phyloP scores from a whole-genome alignment of 805 yeast species.

The Yarrowia sp. region DNA sequence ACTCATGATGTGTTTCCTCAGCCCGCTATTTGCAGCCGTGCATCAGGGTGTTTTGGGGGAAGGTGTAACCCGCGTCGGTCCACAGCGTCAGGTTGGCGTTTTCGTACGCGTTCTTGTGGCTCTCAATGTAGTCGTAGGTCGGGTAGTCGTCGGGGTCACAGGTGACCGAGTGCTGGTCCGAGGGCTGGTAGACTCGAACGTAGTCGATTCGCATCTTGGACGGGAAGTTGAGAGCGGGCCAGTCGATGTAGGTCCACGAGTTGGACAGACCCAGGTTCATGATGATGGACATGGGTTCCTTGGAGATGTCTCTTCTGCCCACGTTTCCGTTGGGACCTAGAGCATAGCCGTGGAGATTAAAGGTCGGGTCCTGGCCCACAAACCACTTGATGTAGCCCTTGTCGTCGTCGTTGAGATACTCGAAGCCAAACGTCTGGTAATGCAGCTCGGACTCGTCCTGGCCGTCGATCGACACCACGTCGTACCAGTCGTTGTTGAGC shows the following conservation, averaged over 20 bases:
- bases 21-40: slow-evolving; percentile 35
- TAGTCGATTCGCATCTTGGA: slow-evolving; percentile 71
- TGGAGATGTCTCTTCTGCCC: slow-evolving; percentile 73
- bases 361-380: slow-evolving; percentile 76
- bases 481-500: slow-evolving; percentile 79
- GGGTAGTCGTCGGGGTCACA: slow-evolving; percentile 89
- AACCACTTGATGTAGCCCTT: slow-evolving; percentile 81
- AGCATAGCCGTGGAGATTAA: slow-evolving; percentile 68
- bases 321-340: slow-evolving; percentile 89
- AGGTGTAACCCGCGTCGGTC: slow-evolving; percentile 66
- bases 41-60: slow-evolving; percentile 61
- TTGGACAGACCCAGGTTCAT: slow-evolving; percentile 87
- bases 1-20: slow-evolving; percentile 1
- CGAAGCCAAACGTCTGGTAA: slow-evolving; percentile 76
- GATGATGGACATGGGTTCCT: slow-evolving; percentile 90
- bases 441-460: slow-evolving; percentile 39
- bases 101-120: slow-evolving; percentile 64
- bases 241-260: slow-evolving; percentile 91
- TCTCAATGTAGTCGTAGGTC: slow-evolving; percentile 74
- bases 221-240: slow-evolving; percentile 78
- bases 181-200: slow-evolving; percentile 89
- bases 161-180: slow-evolving; percentile 54
- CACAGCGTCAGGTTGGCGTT: slow-evolving; percentile 71
- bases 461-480: slow-evolving; percentile 50
- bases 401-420: slow-evolving; percentile 66